Base-by-base conservation (phyloP, 495 filamentous ascomycete genomes). In the Baudoinia panamericana region DNA sequence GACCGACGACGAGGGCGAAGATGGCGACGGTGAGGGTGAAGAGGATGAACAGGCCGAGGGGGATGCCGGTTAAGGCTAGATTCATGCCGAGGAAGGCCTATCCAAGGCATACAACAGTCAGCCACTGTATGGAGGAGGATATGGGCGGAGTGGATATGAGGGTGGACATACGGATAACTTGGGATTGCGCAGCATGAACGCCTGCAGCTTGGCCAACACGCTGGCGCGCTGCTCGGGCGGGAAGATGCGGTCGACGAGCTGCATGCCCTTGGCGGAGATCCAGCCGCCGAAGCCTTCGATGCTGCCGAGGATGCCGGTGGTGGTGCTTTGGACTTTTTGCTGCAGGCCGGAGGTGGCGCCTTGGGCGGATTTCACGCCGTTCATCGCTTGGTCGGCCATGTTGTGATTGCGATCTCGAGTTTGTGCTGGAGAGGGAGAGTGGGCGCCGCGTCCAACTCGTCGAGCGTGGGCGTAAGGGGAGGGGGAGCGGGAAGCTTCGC, bases 31-130 rank as follows among this genome's bases (percentile, higher is more conserved):
- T 66, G 26, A 71, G 45, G 45, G 63, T 57, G 62, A 80, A 78
- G 48, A 68, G 52, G 38, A 67, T 19, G 64, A 84, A 83, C 29
- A 83, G 58, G 22, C 69, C 53, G 38, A 82, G 23, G 10, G 80
- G 78, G 36, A 79, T 45, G 31, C 68, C 61, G 7, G 70, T 71
- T 29, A 78, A 60, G 41, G 63, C 53, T 21, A 74, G 38, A 47
- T 82, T 74, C 7, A 62, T 63, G 29, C 66, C 56, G 30, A 79
- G 48, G 55, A 81, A 76, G 35, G 70, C 51, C 58, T 58, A 35
- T 13, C 36, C n/a, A n/a, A n/a, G n/a, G n/a, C n/a, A n/a, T n/a
- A n/a, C 15, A 27, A 17, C 28, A 12, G 9, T 38, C n/a, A 41
- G 9, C 11, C 32, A 4, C 13, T 20, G 35, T 23, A 26, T 13